A percentile compares a stretch with the other conserved stretches of the same genome.
Evolutionary conservation across 495 filamentous ascomycete species (phyloP).

Genomic region (Podospora pseudoanserina): DNA sequence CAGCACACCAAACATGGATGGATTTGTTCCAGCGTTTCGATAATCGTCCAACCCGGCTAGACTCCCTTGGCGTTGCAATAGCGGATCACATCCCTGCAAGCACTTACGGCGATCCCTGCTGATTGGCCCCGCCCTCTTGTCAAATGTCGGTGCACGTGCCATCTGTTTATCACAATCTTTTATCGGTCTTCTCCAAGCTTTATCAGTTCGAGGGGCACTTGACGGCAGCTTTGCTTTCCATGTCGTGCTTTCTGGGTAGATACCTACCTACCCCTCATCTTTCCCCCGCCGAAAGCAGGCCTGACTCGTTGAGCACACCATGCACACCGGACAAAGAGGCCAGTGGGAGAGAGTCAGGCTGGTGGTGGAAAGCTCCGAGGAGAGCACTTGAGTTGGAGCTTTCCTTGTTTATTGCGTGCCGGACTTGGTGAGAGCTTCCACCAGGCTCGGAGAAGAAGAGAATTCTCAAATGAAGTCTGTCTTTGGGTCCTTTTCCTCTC

Average conservation of each 20-base stretch:
- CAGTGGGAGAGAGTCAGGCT: background rate
- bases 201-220: background rate
- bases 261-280: slow-evolving; percentile 6
- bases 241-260: slow-evolving; percentile 5
- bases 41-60: slow-evolving; percentile 1
- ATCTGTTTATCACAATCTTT: background rate
- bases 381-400: background rate
- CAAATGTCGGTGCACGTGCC: too few relatives aligned
- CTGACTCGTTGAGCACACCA: background rate
- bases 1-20: background rate
- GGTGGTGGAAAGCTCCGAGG: background rate
- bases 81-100: background rate
- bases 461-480: background rate
- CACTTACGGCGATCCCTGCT: background rate
- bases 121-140: slow-evolving; percentile 1
- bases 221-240: background rate
- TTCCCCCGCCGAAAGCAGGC: slow-evolving; percentile 6
- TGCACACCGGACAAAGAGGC: slow-evolving; percentile 2
- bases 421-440: background rate
- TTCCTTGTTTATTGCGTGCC: background rate
- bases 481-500: background rate
- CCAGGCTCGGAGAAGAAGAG: background rate
- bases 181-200: background rate
- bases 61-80: slow-evolving; percentile 3
- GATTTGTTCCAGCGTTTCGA: background rate